Evolutionary conservation across 2,329 filamentous ascomycete species (phyloP).

Genomic region (Diaporthe citri): DNA sequence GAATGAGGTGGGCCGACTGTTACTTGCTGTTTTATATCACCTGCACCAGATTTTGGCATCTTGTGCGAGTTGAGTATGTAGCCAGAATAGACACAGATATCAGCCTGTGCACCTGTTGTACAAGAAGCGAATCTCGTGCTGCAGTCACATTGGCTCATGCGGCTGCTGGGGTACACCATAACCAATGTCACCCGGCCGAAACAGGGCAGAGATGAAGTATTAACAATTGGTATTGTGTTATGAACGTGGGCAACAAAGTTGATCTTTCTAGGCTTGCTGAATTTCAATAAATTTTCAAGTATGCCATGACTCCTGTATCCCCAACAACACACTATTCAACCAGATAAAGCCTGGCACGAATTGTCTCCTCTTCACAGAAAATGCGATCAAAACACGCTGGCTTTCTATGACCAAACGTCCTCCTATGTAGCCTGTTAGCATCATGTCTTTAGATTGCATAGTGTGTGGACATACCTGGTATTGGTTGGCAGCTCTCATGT

Average conservation of each 20-base stretch:
- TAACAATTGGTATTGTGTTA: constrained; percentile 21
- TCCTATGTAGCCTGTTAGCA: constrained; percentile 63
- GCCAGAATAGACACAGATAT: background rate
- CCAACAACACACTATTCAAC: constrained; percentile 27
- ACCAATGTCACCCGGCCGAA: background rate
- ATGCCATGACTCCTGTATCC: constrained; percentile 37
- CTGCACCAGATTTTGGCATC: background rate
- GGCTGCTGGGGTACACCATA: background rate
- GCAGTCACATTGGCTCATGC: background rate
- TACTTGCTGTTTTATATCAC: background rate
- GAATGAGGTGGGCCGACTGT: background rate
- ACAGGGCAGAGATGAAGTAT: background rate
- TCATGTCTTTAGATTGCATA: background rate
- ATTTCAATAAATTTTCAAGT: constrained; percentile 16
- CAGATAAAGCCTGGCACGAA: constrained; percentile 3
- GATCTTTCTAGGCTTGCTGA: constrained; percentile 28
- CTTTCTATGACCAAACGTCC: constrained; percentile 76
- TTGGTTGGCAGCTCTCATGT: constrained; percentile 93
- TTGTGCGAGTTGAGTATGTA: background rate
- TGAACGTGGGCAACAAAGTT: constrained; percentile 7
- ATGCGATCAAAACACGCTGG: constrained; percentile 2
- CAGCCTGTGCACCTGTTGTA: too few species aligned
- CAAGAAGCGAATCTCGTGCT: background rate
- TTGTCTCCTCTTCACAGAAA: constrained; percentile 37
- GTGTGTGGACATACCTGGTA: constrained; percentile 80